A percentile compares a stretch with the other conserved stretches of the same genome.
These are phyloP conservation scores for Vanderwaltozyma polyspora DNA, from an alignment of 805 yeast species.

Conservation along the genomic window DNA sequence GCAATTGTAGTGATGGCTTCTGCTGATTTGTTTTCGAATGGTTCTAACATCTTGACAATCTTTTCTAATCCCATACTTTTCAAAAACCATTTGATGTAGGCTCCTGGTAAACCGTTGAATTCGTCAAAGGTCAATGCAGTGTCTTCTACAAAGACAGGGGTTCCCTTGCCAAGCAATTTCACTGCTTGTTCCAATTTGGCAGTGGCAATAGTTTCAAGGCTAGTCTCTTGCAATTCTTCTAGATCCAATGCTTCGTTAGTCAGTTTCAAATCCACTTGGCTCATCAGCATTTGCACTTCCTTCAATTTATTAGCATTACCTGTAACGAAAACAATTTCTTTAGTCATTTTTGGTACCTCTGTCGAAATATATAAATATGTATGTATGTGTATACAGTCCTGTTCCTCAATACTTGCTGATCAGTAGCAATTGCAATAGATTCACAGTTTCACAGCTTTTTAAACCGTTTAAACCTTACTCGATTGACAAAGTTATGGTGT, in stretches of 20 bases:
- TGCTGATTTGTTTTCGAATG: constrained; percentile 77
- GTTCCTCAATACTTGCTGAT: not conserved
- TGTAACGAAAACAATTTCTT: constrained; percentile 56
- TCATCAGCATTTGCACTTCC: constrained; percentile 70
- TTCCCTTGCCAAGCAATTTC: constrained; percentile 45
- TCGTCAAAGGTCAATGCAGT: constrained; percentile 83
- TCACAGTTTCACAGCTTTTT: not conserved
- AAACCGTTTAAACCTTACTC: too few relatives aligned
- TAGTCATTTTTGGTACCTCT: not conserved
- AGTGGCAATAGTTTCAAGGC: constrained; percentile 62
- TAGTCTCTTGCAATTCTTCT: constrained; percentile 85
- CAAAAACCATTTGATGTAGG: constrained; percentile 89
- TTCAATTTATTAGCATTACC: constrained; percentile 82
- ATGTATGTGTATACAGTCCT: too few relatives aligned
- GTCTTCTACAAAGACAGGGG: constrained; percentile 87
- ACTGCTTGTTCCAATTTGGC: constrained; percentile 68
- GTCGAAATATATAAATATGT: too few relatives aligned
- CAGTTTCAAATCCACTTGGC: constrained; percentile 27
- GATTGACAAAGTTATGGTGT: too few relatives aligned
- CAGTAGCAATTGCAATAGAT: not conserved
- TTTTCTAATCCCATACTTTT: constrained; percentile 64
- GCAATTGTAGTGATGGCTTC: constrained; percentile 89
- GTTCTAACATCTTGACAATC: constrained; percentile 62
- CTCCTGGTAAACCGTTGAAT: constrained; percentile 82
- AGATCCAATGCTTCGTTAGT: constrained; percentile 63